A percentile compares a stretch with the other conserved stretches of the same genome.
Evolutionary conservation across 225 moss, liverwort and hornwort species (phyloP).

Genomic region (Pseudisothecium myosuroides): DNA sequence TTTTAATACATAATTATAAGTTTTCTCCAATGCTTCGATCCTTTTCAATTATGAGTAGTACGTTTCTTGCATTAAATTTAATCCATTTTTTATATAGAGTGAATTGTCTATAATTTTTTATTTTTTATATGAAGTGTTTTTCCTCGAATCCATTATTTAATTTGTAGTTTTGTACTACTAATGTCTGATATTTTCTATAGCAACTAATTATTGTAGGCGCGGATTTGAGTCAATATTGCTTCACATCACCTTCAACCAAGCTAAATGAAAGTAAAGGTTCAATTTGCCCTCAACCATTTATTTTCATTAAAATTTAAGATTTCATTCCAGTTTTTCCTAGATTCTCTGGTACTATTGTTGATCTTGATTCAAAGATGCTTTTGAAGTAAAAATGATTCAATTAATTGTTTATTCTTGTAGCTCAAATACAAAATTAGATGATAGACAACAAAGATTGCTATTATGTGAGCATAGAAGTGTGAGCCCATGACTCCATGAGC

Average conservation of each 20-base stretch:
- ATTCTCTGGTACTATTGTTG: neutral
- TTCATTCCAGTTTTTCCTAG: neutral
- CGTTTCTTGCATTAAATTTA: neutral
- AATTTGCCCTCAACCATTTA: rapidly evolving
- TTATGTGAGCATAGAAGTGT: too few species aligned
- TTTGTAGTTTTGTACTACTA: too few species aligned
- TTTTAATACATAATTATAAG: neutral
- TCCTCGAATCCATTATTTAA: neutral
- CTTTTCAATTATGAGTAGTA: neutral
- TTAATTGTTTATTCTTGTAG: rapidly evolving
- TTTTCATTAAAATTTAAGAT: neutral
- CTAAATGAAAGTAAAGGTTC: neutral
- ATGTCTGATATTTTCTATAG: neutral
- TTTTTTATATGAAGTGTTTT: neutral
- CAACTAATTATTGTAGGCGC: rapidly evolving
- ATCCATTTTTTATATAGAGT: neutral
- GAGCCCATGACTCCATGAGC: too few species aligned
- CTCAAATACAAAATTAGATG: too few species aligned
- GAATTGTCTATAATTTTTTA: too few species aligned
- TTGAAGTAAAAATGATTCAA: neutral
- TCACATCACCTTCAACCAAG: neutral
- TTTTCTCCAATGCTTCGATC: neutral
- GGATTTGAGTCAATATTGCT: neutral
- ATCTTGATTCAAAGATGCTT: neutral
- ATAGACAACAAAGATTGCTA: too few species aligned